These are phyloP conservation scores for Ogataea haglerorum DNA, from an alignment of 805 yeast species.

Conservation along the genomic window DNA sequence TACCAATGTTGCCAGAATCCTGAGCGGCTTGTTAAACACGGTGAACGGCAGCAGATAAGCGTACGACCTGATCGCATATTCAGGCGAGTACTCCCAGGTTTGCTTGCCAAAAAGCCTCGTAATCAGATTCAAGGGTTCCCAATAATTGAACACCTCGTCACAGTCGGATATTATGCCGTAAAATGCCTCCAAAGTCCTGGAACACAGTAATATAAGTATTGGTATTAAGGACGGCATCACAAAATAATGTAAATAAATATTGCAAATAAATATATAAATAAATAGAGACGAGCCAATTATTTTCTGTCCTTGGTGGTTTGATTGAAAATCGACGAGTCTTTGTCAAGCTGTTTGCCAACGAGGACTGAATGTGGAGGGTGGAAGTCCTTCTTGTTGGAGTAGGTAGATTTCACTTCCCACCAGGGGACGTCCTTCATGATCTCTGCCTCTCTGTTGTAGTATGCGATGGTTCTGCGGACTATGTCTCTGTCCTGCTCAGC, in stretches of 20 bases:
- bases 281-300: not conserved
- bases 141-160: conserved; percentile 88
- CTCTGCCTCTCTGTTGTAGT: conserved; percentile 65
- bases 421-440: conserved; percentile 60
- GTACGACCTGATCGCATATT: conserved; percentile 83
- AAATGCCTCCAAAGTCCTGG: conserved; percentile 24
- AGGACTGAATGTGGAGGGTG: conserved; percentile 37
- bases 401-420: conserved; percentile 51
- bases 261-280: conserved; percentile 8
- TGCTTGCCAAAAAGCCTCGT: conserved; percentile 84
- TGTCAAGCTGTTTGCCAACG: conserved; percentile 35
- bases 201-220: conserved; percentile 1
- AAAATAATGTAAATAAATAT: conserved; percentile 4
- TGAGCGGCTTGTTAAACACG: conserved; percentile 24
- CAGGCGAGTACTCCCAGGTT: conserved; percentile 96
- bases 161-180: conserved; percentile 81
- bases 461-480: conserved; percentile 66
- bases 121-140: conserved; percentile 87
- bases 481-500: conserved; percentile 82
- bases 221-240: conserved; percentile 1
- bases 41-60: conserved; percentile 58
- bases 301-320: conserved; percentile 34
- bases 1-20: conserved; percentile 5
- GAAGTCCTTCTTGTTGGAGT: conserved; percentile 33
- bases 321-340: conserved; percentile 25